A percentile compares a stretch with the other conserved stretches of the same genome.
Conservation (phyloP, 495 filamentous ascomycete species). For the Tuber umbilicatum region DNA sequence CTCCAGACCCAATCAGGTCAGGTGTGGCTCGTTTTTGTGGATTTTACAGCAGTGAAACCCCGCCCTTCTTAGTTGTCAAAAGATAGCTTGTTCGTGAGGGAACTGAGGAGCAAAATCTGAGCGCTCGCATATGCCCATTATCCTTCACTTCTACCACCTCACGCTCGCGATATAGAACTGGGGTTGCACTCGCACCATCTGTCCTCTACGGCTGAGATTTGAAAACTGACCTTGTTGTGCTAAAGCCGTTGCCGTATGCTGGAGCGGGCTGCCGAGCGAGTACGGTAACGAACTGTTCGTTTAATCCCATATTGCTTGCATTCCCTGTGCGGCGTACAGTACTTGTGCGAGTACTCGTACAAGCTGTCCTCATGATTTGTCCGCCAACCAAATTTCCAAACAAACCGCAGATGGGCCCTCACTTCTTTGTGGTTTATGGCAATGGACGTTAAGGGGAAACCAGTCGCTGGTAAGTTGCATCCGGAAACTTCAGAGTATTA, state of each 20-base stretch:
- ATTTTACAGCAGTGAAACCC: background rate
- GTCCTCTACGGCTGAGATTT: background rate
- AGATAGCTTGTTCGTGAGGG: background rate
- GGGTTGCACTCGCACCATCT: background rate
- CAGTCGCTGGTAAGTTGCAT: background rate
- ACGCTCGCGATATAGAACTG: background rate
- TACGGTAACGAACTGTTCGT: background rate
- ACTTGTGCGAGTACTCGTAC: background rate
- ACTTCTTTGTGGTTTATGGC: background rate
- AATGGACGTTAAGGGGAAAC: background rate
- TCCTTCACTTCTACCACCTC: background rate
- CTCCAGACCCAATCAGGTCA: constrained; percentile 23
- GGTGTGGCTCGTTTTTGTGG: constrained; percentile 23
- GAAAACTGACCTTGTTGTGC: background rate
- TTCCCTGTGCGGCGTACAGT: no score
- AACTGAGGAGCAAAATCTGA: background rate
- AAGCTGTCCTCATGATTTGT: background rate
- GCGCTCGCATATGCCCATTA: background rate
- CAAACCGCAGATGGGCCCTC: background rate
- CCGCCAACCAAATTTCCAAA: background rate
- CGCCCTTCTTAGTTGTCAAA: background rate
- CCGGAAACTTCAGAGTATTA: background rate
- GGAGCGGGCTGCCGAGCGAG: background rate
- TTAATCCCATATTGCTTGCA: background rate
- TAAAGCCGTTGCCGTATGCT: background rate